Conservation (phyloP, 2,329 filamentous ascomycete genomes). For the Blastomyces parvus region DNA sequence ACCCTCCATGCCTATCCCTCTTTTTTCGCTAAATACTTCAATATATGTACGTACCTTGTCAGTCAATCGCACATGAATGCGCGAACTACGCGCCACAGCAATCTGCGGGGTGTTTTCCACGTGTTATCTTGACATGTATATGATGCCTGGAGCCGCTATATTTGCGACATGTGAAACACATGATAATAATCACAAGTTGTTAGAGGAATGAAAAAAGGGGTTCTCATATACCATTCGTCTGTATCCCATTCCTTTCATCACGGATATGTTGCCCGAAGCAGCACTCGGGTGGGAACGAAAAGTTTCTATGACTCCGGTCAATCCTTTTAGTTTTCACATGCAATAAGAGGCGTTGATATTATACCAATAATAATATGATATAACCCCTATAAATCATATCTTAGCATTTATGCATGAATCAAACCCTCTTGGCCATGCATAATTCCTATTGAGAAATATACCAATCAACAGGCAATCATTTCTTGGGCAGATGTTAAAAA, state of each 20-base stretch:
- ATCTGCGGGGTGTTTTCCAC: background rate
- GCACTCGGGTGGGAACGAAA: background rate
- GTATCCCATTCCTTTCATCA: background rate
- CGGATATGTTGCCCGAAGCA: background rate
- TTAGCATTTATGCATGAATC: background rate
- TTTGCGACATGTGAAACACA: background rate
- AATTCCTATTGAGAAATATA: background rate
- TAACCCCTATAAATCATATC: background rate
- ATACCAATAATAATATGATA: background rate
- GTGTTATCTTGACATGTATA: background rate
- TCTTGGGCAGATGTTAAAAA: too few species aligned
- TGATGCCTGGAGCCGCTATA: background rate
- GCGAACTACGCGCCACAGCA: background rate
- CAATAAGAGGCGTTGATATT: background rate
- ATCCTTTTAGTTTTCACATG: background rate
- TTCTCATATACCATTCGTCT: background rate
- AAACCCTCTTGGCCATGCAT: background rate
- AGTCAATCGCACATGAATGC: background rate
- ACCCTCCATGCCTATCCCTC: background rate
- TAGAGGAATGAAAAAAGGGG: background rate
- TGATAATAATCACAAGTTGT: background rate
- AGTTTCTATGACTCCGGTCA: background rate
- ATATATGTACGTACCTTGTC: background rate
- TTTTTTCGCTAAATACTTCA: background rate
- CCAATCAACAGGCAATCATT: too few species aligned